Base-by-base conservation (phyloP, 2,329 filamentous ascomycete species). In the Beauveria bassiana region DNA sequence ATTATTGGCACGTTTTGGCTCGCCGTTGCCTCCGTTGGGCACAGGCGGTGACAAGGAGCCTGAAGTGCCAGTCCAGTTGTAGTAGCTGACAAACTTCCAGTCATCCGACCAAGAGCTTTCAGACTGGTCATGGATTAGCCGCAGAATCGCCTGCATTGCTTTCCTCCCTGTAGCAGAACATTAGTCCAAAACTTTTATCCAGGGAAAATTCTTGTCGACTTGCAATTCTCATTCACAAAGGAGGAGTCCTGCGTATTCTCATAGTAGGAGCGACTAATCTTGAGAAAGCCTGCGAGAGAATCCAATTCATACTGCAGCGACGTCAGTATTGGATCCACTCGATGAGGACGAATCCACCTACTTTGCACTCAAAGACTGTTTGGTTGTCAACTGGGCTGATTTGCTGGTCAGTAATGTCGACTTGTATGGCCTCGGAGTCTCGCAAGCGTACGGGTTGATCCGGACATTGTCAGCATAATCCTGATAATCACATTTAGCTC, bases 241-340 rank as follows among this genome's bases (percentile, higher is more conserved):
- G 82, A 83, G 2, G 80, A 82, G 22, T 90, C 90, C 0, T 81
- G 81, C 0, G 90, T 93, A 64, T 84, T 80, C 28, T 83, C 79
- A 72, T 90, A 82, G 75, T 95, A 96, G 63, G 93, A 86, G 54
- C 90, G 87, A 2, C 85, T 86, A 4, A 96, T 80, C 47, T 89
- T 86, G n/a, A 96, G 80, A 73, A 96, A 96, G 49, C 90, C 86
- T 0, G 91, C 91, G 2, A 96, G 82, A 8, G 90, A 93, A 76
- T 96, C 92, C 43, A 96, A 84, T 74, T 96, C 92, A 74, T 93
- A 96, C 75, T 96, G 93, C 5, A 40, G 16, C 38, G 2, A 24
- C 7, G 8, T 52, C 22, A 62, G 59, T 16, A 3, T 4, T 40
- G 7, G 12, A 16, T 6, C 14, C 45, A 16, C 3, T 1, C 2